These are phyloP conservation scores for Marasmius sp. DNA, from an alignment of 1,284 basidiomycete genomes.

Conservation along the genomic window DNA sequence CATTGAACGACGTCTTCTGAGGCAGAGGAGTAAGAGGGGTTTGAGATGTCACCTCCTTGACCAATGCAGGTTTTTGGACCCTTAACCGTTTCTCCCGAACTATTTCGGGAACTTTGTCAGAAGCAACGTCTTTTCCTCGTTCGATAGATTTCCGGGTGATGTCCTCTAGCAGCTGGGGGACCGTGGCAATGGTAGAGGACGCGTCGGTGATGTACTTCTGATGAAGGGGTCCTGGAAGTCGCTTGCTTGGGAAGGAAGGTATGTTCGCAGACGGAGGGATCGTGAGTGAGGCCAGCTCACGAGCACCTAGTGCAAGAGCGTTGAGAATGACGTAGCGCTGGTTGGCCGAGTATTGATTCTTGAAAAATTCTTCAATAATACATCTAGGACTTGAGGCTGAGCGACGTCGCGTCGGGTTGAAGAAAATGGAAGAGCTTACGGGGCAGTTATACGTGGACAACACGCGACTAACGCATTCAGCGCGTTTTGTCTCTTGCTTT, in stretches of 20 bases:
- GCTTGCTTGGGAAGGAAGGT: constrained; percentile 73
- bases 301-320: constrained; percentile 81
- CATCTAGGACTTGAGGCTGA: constrained; percentile 43
- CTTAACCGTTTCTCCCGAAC: constrained; percentile 77
- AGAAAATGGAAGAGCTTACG: constrained; percentile 54
- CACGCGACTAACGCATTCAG: constrained; percentile 81
- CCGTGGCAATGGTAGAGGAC: constrained; percentile 27
- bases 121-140: constrained; percentile 47
- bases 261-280: constrained; percentile 41
- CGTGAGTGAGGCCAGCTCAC: constrained; percentile 79
- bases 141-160: constrained; percentile 62
- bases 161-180: constrained; percentile 57
- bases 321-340: constrained; percentile 87
- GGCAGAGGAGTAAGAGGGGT: constrained; percentile 13
- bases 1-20: constrained; percentile 55
- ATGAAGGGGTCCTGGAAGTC: constrained; percentile 71
- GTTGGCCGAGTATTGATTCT: constrained; percentile 83
- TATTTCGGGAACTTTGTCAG: constrained; percentile 56
- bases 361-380: constrained; percentile 92
- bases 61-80: constrained; percentile 48
- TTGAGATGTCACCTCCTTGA: constrained; percentile 42
- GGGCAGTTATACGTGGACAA: constrained; percentile 73
- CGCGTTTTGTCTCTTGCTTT: constrained; percentile 74
- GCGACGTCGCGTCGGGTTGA: background rate
- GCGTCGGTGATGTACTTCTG: constrained; percentile 56